Base-by-base conservation (phyloP, 305 asterid species). In the Withania somnifera region DNA sequence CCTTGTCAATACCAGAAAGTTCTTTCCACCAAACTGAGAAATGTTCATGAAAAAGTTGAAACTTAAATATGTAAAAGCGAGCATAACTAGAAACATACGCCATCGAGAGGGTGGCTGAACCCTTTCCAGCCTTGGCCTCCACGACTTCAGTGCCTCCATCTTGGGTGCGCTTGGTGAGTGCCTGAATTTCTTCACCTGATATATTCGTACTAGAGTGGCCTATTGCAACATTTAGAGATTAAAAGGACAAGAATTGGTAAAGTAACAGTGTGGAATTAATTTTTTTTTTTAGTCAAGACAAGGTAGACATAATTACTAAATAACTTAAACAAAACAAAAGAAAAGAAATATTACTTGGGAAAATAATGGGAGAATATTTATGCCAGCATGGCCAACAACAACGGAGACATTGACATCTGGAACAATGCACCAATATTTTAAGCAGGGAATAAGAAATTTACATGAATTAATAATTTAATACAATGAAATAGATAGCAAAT, bases 91-190 rank as follows among this genome's bases (percentile, higher is more conserved):
- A 30, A 26, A 53, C 86, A 82, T 87, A 89, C 81, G 89, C 88
- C 92, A 84, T 86, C 20, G 88, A 86, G 80, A 86, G 89, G 50
- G 89, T 89, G 76, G 92, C 92, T 67, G 92, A 89, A 63, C 92
- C 90, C 85, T 87, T 89, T 83, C 90, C 92, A 36, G 90, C 89
- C 80, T 87, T 86, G 38, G 92, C 92, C 80, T 89, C 92, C 22
- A 89, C 89, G 19, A 87, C 90, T 80, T 87, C 90, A 15, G 92
- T 87, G 52, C 90, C 92, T 22, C 89, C 90, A 69, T 89, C 89
- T 83, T 87, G 92, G 50, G 87, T 87, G 57, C 89, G 61, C 32
- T 79, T 85, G 6, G 89, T 89, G 34, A 89, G 84, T 24, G 82
- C 83, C 28, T 82, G 68, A 58, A 89, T 85, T 50, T 83, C 90